Conservation (phyloP, 306 rosid genomes). For the Cucumis sativus region Cucumber_9930_V3 NC_026660.2:23283001-23283500, state of each 20-base stretch:
- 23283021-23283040: background rate
- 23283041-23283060: background rate
- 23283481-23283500: background rate
- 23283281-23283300: no score
- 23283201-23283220: no score
- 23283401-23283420: background rate
- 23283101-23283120: background rate
- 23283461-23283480: background rate
- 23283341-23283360: background rate
- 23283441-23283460: background rate
- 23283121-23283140: background rate
- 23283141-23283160: no score
- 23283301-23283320: no score
- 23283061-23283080: background rate
- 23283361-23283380: background rate
- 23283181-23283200: no score
- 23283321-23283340: background rate
- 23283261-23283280: no score
- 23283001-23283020: background rate
- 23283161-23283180: no score
- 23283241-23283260: no score
- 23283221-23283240: no score
- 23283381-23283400: background rate
- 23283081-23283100: background rate
- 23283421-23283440: background rate